Evolutionary conservation across 2,329 filamentous ascomycete species (phyloP), one percentile per base, ranked within the genome.

Genomic region (Neonectria sp.): DNA sequence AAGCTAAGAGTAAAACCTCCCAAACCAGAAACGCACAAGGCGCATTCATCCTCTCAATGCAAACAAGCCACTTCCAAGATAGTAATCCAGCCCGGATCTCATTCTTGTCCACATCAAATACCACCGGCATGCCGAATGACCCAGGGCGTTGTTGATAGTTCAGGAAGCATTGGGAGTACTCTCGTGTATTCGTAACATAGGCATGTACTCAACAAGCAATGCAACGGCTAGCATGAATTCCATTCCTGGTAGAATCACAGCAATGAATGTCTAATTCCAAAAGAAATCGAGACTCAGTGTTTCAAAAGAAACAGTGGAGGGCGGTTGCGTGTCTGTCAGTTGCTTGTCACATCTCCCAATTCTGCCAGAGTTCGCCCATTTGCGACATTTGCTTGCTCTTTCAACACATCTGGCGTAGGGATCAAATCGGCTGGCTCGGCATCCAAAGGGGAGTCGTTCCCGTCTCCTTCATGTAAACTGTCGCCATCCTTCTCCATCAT

Each of bases 401-500:
- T 57, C 12, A 73, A n/a, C 9, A 63, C 63, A 13, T 69, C 63
- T 27, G 63, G 60, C 9, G 61, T 68, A 17, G 70, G 52, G 7
- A 67, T 62, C 6, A 72, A 37, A 15, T 73, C 70, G 9, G 45
- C 43, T 4, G 49, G 29, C 55, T 72, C 68, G 5, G n/a, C 52
- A 25, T 64, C 68, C 21, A 58, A 53, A 25, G 49, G 27, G 24
- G 61, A 55, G 15, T 63, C 63, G 13, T 46, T 35, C 7, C 17
- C 49, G 27, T 66, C 65, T 4, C 51, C 62, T 15, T 58, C 67
- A 12, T 43, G 45, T 2, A 53, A 45, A 12, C 63, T 60, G 21
- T 73, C 69, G 48, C 69, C 80, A 58, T 85, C 83, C 24, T 79
- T 79, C 64, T 85, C 83, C 82, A 86, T 85, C 81, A 87, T 84